Evolutionary conservation across 2,329 filamentous ascomycete species (phyloP), one percentile per base, ranked within the genome.

Genomic region (Clonostachys solani): DNA sequence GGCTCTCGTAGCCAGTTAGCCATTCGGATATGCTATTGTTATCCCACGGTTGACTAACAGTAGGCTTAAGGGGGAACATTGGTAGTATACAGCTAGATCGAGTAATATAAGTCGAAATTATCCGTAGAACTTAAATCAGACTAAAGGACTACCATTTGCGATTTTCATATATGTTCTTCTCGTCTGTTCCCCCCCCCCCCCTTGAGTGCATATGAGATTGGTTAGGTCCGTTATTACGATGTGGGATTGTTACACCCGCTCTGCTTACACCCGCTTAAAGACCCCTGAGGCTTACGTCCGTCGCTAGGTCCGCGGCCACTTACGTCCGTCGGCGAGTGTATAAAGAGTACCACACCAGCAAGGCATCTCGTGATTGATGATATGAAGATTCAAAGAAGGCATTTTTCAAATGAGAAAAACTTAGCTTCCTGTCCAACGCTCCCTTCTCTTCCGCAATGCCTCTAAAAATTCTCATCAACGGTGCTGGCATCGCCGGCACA

Each of bases 401-500:
- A 38, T 13, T 38, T 12, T 8, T 38, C 36, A 38, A 38, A 15
- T 12, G 16, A 3, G 8, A 3, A 15, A 6, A 38, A n/a, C 8
- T 12, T n/a, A 38, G 2, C 9, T 3, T 10, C 36, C 12, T n/a
- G 2, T n/a, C 4, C 12, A n/a, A 38, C 36, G 0, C 36, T 7
- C 3, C 15, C 12, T 13, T 16, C 7, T 42, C 40, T 17, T 17
- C 16, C 13, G 59, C 60, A 58, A 47, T 58, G 35, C 57, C 58
- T 7, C 51, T 72, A 49, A 73, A 61, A 57, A 56, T 78, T 41
- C 68, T 71, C 42, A 65, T 69, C 47, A 56, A 50, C 47, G 67
- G 59, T 33, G 59, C 52, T 8, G 55, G 57, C 34, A 62, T 67
- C 42, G 64, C 64, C 12, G 67, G 67, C 18, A 66, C 64, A 8